Percentiles rank a stretch among this genome's conserved stretches.
phyloP scores from a whole-genome alignment of 495 filamentous ascomycete species.

The Aspergillus ostianus region DNA sequence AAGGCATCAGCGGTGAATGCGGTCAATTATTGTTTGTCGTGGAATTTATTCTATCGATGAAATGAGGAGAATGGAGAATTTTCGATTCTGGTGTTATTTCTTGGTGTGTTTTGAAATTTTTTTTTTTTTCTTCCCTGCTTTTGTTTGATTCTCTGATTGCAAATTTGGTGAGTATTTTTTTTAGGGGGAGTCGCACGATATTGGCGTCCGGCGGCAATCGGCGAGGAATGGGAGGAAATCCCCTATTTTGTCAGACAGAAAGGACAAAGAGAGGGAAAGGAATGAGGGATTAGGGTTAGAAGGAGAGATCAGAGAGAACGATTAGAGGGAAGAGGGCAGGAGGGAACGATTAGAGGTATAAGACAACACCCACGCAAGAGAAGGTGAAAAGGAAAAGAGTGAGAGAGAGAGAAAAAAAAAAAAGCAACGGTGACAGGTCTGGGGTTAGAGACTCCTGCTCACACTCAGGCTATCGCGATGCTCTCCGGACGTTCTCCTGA shows the following conservation, averaged over 20 bases:
- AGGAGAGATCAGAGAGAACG: neutral
- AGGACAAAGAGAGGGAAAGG: neutral
- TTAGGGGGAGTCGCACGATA: constrained; percentile 15
- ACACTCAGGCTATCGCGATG: too few species aligned
- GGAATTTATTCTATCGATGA: neutral
- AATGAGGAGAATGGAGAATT: neutral
- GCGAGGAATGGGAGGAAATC: constrained; percentile 14
- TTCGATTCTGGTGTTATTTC: neutral
- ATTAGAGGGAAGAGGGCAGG: constrained; percentile 7
- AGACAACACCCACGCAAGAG: neutral
- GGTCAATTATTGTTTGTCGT: constrained; percentile 4
- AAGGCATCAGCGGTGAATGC: constrained; percentile 21
- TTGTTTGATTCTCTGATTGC: neutral
- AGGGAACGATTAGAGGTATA: neutral
- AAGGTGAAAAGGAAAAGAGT: too few species aligned
- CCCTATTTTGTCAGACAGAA: constrained; percentile 5
- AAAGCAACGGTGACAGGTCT: constrained; percentile 12
- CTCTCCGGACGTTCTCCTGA: constrained; percentile 13
- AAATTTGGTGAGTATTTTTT: neutral
- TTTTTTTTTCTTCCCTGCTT: constrained; percentile 8
- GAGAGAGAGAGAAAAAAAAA: neutral
- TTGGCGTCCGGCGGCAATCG: constrained; percentile 25
- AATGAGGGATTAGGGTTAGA: constrained; percentile 5
- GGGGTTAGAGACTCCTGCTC: constrained; percentile 7
- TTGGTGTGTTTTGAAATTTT: constrained; percentile 9